A percentile compares a stretch with the other conserved stretches of the same genome.
phyloP scores from a whole-genome alignment of 148 eudicot genomes.

The Arctostaphylos glauca region DNA sequence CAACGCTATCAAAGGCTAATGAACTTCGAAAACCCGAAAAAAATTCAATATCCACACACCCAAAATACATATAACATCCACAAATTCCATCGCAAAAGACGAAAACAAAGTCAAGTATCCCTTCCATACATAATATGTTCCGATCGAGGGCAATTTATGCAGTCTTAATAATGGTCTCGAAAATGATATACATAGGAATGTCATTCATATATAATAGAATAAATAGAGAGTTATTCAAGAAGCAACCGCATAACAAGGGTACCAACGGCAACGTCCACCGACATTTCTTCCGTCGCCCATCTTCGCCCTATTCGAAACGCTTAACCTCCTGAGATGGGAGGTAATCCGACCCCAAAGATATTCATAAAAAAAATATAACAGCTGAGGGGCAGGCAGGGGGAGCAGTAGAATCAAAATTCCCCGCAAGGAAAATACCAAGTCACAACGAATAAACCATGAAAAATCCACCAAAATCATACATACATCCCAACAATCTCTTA shows the following conservation, averaged over 20 bases:
- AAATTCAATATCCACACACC: neutral
- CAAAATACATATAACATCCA: neutral
- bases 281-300: conserved; percentile 4
- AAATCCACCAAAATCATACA: conserved; percentile 18
- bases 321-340: conserved; percentile 11
- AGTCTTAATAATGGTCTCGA: neutral
- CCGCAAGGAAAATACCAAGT: conserved; percentile 6
- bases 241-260: neutral
- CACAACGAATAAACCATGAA: conserved; percentile 13
- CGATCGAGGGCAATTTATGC: neutral
- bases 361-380: conserved; percentile 10
- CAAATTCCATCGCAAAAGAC: neutral
- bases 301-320: neutral
- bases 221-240: neutral
- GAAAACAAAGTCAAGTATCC: neutral
- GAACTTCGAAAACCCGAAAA: neutral
- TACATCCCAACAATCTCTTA: conserved; percentile 17
- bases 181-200: neutral
- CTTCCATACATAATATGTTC: neutral
- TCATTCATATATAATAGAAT: neutral
- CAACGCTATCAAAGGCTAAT: neutral
- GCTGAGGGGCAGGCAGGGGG: conserved; percentile 19
- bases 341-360: conserved; percentile 17
- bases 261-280: neutral
- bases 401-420: conserved; percentile 24